Evolutionary conservation across 345 rosid species (phyloP), one percentile per base, ranked within the genome.

Genomic region (Erucastrum elatum): DNA sequence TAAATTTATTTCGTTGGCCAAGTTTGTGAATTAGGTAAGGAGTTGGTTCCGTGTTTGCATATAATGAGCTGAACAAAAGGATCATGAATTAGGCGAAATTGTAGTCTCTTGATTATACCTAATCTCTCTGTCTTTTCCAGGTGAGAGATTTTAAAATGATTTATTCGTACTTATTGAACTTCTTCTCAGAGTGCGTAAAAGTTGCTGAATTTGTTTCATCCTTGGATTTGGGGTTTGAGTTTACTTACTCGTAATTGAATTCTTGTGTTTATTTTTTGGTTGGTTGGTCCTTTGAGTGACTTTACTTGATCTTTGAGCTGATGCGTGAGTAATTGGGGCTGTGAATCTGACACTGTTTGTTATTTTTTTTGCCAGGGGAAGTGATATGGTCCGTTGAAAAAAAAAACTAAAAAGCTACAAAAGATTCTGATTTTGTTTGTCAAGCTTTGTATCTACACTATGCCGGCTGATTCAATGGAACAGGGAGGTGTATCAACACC

Each of bases 381-480:
- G 66, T 67, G 60, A 37, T 64, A 77, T 75, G 72, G 65, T 30
- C 26, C 30, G 75, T 69, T 80, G 81, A 72, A 2, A 72, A 69
- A 16, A 66, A 75, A 70, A 15, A 66, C 74, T 63, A 39, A 17
- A 13, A 75, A 78, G 75, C 71, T 68, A 26, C 64, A 33, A 73
- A 53, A 69, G 56, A 75, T 29, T 29, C 31, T 29, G 39, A 4
- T 53, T 58, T 58, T 76, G 70, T 72, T 56, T 59, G 46, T 64
- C 78, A 35, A 25, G 29, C 71, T 34, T 82, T 80, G n/a, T 75
- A 70, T 82, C 68, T 78, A 51, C 71, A 66, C 59, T 53, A 90
- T 90, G 94, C 90, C 94, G 71, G 87, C 83, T 68, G 90, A 90
- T 72, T 72, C 87, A 71, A 82, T 86, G 88, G 94, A 88, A 80